Base-by-base conservation (phyloP, 2,329 filamentous ascomycete species). In the Botrytis porri region DNA sequence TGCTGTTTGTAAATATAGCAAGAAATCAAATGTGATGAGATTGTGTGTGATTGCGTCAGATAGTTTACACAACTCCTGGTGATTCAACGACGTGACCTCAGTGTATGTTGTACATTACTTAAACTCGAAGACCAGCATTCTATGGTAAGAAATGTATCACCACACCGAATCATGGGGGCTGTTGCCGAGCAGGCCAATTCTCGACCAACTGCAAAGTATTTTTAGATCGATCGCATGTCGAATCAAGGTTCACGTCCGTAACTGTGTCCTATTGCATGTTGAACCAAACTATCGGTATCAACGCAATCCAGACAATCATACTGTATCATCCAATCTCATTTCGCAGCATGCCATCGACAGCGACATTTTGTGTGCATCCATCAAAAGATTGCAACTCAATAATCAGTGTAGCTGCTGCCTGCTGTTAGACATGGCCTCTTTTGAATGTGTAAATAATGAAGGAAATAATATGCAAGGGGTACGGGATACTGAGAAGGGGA, bases 241-340 rank as follows among this genome's bases (percentile, higher is more conserved):
- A 35, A 20, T 54, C 43, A 54, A 54, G 16, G 35, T 29, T 29
- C 9, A 65, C 35, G 5, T n/a, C 62, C 20, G 7, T 35, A 29
- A 3, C 6, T 35, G 45, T 29, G 25, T 54, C 20, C 16, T 66
- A 18, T 25, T 29, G 32, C 9, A 22, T 39, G 22, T 22, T 39
- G 14, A 66, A 66, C 64, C 25, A 54, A 54, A 66, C 64, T 66
- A 35, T 37, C 22, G 64, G 64, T 66, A 66, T 66, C 45, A 66
- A 20, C 45, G 14, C 16, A n/a, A 39, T n/a, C 25, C 22, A n/a
- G 22, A 16, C 20, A 65, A 48, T 35, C 22, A n/a, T 35, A 35
- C 5, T 29, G 48, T 51, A n/a, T n/a, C 25, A 64, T 45, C 10
- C 7, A 14, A 54, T 59, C 20, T 69, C 16, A 48, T 37, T 51